These are phyloP conservation scores for Thermomyces lanuginosus DNA, from an alignment of 2,329 filamentous ascomycete genomes.

Conservation along the genomic window DNA sequence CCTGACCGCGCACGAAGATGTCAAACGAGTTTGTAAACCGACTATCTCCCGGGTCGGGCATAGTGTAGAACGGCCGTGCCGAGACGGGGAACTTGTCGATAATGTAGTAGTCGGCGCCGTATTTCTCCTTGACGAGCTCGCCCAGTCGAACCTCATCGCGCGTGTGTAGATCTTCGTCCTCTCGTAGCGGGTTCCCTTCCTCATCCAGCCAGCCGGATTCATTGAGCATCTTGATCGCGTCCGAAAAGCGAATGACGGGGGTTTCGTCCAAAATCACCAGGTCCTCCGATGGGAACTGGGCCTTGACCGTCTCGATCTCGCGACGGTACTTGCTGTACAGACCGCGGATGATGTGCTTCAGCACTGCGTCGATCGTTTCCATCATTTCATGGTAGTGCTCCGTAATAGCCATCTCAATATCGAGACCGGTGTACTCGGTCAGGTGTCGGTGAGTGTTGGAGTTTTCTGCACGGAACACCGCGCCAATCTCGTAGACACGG, in stretches of 20 bases:
- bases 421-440: conserved; percentile 85
- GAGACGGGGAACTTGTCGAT: conserved; percentile 80
- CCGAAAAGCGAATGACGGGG: conserved; percentile 60
- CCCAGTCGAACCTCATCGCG: conserved; percentile 77
- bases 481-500: conserved; percentile 74
- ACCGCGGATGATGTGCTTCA: conserved; percentile 63
- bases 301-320: conserved; percentile 65
- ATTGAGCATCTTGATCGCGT: conserved; percentile 67
- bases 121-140: conserved; percentile 70
- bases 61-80: conserved; percentile 80
- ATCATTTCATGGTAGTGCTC: conserved; percentile 82
- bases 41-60: conserved; percentile 58
- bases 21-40: conserved; percentile 82
- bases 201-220: conserved; percentile 63
- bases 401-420: conserved; percentile 83
- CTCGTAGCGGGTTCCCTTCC: conserved; percentile 52
- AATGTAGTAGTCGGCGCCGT: conserved; percentile 79
- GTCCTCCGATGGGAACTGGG: conserved; percentile 72
- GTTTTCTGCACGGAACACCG: conserved; percentile 87
- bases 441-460: conserved; percentile 89
- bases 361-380: conserved; percentile 56
- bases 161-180: conserved; percentile 67
- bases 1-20: conserved; percentile 84
- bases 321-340: conserved; percentile 51
- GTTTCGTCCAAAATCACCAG: conserved; percentile 78